Conservation (phyloP, 176 grass and related monocot species). For the Musa acuminata region DNA sequence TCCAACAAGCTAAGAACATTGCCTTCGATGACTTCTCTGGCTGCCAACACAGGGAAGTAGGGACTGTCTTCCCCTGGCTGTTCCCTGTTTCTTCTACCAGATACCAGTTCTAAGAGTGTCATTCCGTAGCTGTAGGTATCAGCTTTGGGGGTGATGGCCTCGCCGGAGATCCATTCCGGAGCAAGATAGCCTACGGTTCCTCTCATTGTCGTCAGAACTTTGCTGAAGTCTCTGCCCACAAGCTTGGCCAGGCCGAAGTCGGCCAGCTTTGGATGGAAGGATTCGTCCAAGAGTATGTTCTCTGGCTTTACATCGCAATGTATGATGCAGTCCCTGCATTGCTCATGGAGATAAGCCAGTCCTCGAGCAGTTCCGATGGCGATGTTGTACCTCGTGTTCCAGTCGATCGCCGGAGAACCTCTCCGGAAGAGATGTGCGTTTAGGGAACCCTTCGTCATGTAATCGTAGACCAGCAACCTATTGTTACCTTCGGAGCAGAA, state of each 20-base stretch:
- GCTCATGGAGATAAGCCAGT: constrained; percentile 44
- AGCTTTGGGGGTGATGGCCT: not conserved
- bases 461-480: constrained; percentile 54
- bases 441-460: constrained; percentile 44
- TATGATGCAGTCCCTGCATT: constrained; percentile 25
- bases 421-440: constrained; percentile 28
- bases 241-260: not conserved
- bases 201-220: not conserved
- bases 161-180: not conserved
- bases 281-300: constrained; percentile 1
- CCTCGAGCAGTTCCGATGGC: constrained; percentile 44
- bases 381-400: constrained; percentile 39
- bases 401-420: constrained; percentile 1
- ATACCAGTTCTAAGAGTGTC: not conserved
- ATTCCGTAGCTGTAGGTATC: not conserved
- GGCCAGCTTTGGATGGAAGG: not conserved
- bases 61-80: not conserved
- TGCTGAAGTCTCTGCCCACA: not conserved
- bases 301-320: constrained; percentile 1
- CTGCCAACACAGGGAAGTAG: not conserved
- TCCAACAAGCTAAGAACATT: not conserved
- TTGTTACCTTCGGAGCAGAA: constrained; percentile 44
- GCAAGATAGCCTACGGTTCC: not conserved
- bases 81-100: not conserved
- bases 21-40: not conserved